Percentiles rank a stretch among this genome's conserved stretches.
Evolutionary conservation across 306 rosid genomes (phyloP).

Genomic region (Arachis stenosperma): DNA sequence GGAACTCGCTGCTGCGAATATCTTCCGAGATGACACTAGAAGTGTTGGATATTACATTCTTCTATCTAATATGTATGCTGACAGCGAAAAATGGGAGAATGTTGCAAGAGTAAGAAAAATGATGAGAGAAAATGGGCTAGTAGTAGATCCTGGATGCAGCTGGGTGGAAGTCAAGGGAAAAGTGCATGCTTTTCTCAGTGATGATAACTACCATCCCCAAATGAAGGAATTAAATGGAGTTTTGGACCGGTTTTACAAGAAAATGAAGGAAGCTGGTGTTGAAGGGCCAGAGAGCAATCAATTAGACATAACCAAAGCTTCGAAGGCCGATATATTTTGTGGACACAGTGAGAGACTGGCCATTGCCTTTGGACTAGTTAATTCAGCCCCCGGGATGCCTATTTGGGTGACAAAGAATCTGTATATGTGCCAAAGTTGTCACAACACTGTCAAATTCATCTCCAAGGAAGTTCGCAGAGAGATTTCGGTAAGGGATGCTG

Average conservation of each 20-base stretch:
- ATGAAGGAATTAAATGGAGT: conserved; percentile 58
- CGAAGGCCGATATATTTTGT: conserved; percentile 87
- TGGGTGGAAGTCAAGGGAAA: conserved; percentile 88
- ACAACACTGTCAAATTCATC: conserved; percentile 68
- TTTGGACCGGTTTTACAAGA: conserved; percentile 71
- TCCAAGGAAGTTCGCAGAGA: conserved; percentile 80
- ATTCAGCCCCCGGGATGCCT: conserved; percentile 81
- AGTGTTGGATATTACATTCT: conserved; percentile 82
- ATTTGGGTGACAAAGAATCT: conserved; percentile 88
- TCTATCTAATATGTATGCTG: conserved; percentile 75
- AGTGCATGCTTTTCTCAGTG: conserved; percentile 90
- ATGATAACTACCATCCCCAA: conserved; percentile 72
- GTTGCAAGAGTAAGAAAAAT: conserved; percentile 64
- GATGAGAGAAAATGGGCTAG: conserved; percentile 76
- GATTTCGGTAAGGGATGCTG: conserved; percentile 78
- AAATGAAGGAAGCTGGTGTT: conserved; percentile 63
- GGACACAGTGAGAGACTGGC: conserved; percentile 95
- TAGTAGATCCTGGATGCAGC: conserved; percentile 90
- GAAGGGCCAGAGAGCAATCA: conserved; percentile 44
- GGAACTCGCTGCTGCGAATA: conserved; percentile 69
- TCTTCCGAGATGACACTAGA: conserved; percentile 59
- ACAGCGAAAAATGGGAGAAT: conserved; percentile 69
- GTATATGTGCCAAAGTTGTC: conserved; percentile 86
- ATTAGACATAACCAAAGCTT: conserved; percentile 59
- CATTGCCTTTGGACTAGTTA: conserved; percentile 74